Evolutionary conservation across 352 stramenopile species (phyloP).

Genomic region (Phytophthora fragariae): DNA sequence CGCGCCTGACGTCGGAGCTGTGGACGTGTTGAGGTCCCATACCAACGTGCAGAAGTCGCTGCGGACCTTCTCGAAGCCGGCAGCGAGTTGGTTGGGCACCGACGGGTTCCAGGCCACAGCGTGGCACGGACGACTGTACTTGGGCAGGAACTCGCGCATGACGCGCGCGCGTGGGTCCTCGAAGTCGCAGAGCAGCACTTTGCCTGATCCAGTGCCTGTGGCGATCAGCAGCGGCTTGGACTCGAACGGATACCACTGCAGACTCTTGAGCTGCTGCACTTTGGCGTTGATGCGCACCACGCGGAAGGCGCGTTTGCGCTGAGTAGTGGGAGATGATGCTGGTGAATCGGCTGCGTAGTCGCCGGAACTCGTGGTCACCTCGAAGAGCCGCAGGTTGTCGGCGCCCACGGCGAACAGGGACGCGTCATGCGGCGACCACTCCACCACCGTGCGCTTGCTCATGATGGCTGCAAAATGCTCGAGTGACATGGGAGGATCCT

Average conservation of each 20-base stretch:
- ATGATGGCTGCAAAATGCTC: conserved; percentile 32
- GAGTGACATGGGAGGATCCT: too few species aligned
- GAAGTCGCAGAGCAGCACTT: conserved; percentile 88
- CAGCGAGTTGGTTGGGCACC: conserved; percentile 77
- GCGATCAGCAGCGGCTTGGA: conserved; percentile 79
- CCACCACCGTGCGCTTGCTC: conserved; percentile 83
- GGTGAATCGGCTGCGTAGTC: conserved; percentile 4
- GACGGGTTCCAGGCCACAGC: conserved; percentile 85
- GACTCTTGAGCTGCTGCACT: conserved; percentile 81
- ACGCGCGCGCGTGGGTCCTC: conserved; percentile 66
- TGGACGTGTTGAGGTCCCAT: conserved; percentile 80
- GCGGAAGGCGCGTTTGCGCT: conserved; percentile 86
- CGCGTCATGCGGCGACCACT: conserved; percentile 87
- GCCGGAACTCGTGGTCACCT: conserved; percentile 52
- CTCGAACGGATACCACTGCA: conserved; percentile 87
- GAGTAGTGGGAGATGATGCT: conserved; percentile 49
- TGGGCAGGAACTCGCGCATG: conserved; percentile 79
- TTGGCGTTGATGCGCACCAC: conserved; percentile 84
- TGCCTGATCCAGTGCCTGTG: conserved; percentile 75
- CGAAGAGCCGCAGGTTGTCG: conserved; percentile 87
- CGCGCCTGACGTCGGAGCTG: conserved; percentile 5
- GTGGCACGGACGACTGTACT: conserved; percentile 87
- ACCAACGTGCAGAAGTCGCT: conserved; percentile 88
- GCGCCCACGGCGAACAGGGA: conserved; percentile 84
- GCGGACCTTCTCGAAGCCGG: conserved; percentile 89